A percentile compares a stretch with the other conserved stretches of the same genome.
Conservation (phyloP, 805 yeast species). For the Cyberlindnera maritima region DNA sequence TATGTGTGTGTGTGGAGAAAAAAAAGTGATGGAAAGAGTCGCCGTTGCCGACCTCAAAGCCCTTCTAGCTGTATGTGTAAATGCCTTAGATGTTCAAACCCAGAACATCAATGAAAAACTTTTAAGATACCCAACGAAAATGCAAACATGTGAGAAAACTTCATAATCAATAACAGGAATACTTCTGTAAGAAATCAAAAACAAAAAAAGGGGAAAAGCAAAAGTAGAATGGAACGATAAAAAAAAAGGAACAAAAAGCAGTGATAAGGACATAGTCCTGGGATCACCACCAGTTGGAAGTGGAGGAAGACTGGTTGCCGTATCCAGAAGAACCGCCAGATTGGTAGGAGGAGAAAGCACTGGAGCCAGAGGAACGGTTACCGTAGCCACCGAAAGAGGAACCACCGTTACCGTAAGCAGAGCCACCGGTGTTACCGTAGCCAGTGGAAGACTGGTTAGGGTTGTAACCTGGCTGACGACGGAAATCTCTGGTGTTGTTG, state of each 20-base stretch:
- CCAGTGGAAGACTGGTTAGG: slow-evolving; percentile 18
- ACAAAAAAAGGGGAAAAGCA: slow-evolving; percentile 1
- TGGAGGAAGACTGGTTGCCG: slow-evolving; percentile 6
- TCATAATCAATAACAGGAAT: slow-evolving; percentile 14
- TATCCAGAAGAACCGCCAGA: slow-evolving; percentile 7
- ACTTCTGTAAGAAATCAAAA: slow-evolving; percentile 6
- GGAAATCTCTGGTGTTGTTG: slow-evolving; percentile 47
- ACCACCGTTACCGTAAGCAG: slow-evolving; percentile 8
- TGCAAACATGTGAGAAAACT: slow-evolving; percentile 17
- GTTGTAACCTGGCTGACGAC: slow-evolving; percentile 35
- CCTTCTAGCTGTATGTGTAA: slow-evolving; percentile 11
- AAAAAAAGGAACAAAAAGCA: not conserved
- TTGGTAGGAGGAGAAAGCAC: slow-evolving; percentile 21
- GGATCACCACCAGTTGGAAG: slow-evolving; percentile 6
- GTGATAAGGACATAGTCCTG: not conserved
- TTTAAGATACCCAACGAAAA: slow-evolving; percentile 15
- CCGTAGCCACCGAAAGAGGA: slow-evolving; percentile 14
- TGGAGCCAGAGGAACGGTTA: slow-evolving; percentile 18
- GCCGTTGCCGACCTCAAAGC: slow-evolving; percentile 13
- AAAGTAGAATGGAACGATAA: not conserved
- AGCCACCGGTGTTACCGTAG: slow-evolving; percentile 7
- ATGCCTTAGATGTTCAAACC: slow-evolving; percentile 6
- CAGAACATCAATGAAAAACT: slow-evolving; percentile 12
- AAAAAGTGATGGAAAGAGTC: slow-evolving; percentile 3
- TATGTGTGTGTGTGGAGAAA: not conserved